These are phyloP conservation scores for Botrytis pseudocinerea DNA, from an alignment of 2,329 filamentous ascomycete species.

Conservation along the genomic window DNA sequence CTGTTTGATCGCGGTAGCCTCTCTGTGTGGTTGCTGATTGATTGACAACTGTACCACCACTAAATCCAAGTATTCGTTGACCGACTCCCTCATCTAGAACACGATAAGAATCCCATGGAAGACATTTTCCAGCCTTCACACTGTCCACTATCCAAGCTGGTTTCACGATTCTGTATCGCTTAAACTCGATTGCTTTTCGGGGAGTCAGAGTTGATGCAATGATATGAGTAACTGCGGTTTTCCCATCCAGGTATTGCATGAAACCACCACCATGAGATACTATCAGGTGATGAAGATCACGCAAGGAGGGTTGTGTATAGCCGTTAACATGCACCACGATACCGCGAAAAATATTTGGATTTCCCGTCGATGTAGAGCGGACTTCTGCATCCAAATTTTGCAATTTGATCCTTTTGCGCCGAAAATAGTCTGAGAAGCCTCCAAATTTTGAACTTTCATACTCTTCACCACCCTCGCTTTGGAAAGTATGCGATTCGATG, in stretches of 20 bases:
- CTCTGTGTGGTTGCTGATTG: slow-evolving; percentile 60
- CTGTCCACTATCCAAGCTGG: slow-evolving; percentile 94
- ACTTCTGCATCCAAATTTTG: slow-evolving; percentile 90
- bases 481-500: slow-evolving; percentile 68
- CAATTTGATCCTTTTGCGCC: slow-evolving; percentile 94
- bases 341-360: slow-evolving; percentile 84
- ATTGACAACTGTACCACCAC: slow-evolving; percentile 64
- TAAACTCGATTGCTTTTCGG: slow-evolving; percentile 89
- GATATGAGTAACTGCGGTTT: slow-evolving; percentile 94
- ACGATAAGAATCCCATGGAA: slow-evolving; percentile 85
- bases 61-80: slow-evolving; percentile 72
- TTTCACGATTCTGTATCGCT: slow-evolving; percentile 86
- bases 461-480: slow-evolving; percentile 83
- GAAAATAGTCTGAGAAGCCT: slow-evolving; percentile 88
- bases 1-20: slow-evolving; percentile 79
- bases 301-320: slow-evolving; percentile 91
- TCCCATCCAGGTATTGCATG: slow-evolving; percentile 90
- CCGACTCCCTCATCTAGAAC: slow-evolving; percentile 80
- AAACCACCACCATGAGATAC: slow-evolving; percentile 94
- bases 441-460: slow-evolving; percentile 86
- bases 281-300: slow-evolving; percentile 82
- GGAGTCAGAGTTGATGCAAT: slow-evolving; percentile 87
- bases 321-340: slow-evolving; percentile 91
- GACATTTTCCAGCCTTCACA: slow-evolving; percentile 72
- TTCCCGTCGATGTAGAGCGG: slow-evolving; percentile 65